These are phyloP conservation scores for Emericellopsis atlantica DNA, from an alignment of 2,329 filamentous ascomycete species.

Conservation along the genomic window DNA sequence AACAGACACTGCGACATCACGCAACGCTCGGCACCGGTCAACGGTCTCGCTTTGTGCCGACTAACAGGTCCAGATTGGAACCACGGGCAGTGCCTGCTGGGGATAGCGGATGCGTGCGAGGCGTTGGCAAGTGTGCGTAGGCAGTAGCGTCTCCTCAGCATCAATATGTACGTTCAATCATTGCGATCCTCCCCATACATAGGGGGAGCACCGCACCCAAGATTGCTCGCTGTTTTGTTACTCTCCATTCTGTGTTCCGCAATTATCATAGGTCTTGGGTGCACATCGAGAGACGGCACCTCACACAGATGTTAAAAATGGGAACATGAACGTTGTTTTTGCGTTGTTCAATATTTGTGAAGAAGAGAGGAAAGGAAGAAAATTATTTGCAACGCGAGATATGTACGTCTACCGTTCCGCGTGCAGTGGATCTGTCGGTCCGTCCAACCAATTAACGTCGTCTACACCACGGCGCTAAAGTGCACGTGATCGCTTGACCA, in stretches of 20 bases:
- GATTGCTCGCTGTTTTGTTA: constrained; percentile 36
- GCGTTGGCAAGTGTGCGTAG: too few species aligned
- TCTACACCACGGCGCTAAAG: too few species aligned
- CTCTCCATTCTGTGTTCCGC: constrained; percentile 39
- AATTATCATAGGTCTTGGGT: constrained; percentile 33
- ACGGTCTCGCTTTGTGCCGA: too few species aligned
- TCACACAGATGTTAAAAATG: constrained; percentile 27
- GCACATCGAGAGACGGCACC: constrained; percentile 24
- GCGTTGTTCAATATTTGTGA: constrained; percentile 31
- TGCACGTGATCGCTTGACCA: too few species aligned
- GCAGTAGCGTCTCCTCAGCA: neutral
- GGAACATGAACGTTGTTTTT: constrained; percentile 30
- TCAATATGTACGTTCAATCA: constrained; percentile 42
- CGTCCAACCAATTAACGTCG: too few species aligned
- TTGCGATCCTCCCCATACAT: constrained; percentile 42
- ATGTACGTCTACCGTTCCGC: neutral
- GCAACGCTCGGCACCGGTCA: too few species aligned
- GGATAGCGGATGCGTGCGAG: too few species aligned
- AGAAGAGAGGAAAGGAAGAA: constrained; percentile 10
- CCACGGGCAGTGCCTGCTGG: too few species aligned
- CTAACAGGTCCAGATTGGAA: too few species aligned
- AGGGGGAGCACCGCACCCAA: constrained; percentile 45
- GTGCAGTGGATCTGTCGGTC: too few species aligned
- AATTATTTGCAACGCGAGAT: neutral
- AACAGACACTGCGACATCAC: too few species aligned